Evolutionary conservation across 2,329 filamentous ascomycete species (phyloP), one percentile per base, ranked within the genome.

Genomic region (Knufia fluminis): DNA sequence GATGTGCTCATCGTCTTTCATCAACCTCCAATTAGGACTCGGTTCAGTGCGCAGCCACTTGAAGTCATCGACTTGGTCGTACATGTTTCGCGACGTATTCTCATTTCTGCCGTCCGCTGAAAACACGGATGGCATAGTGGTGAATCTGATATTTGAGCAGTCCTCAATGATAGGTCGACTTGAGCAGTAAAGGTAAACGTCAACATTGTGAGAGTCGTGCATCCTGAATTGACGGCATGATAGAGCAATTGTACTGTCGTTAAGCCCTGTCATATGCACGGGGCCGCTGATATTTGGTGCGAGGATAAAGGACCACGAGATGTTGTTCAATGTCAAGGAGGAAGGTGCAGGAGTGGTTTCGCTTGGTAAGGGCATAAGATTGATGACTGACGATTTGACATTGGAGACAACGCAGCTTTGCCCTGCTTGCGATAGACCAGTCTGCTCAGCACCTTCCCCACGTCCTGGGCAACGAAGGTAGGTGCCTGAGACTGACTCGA

Each of bases 91-190:
- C 4, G 4, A 10, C 17, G 14, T 9, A 12, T 12, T 16, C 31
- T 23, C 20, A 4, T 19, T 58, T 55, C 1, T 60, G 57, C 1
- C 45, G 42, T 24, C 63, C 62, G 3, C 49, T 68, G 54, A 24
- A 23, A 49, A 50, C 51, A 36, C 55, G 50, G 40, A 41, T 52
- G 89, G 89, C 23, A 94, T 70, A 10, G 82, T 82, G 16, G 86
- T 83, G 66, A 98, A 96, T 9, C 83, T 76, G 62, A 98, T 78
- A 12, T 74, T 76, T 20, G 69, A 75, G 64, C 91, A 97, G 57
- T 92, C 84, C 66, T 98, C 92, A 55, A 98, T 94, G 59, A 98
- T 96, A 0, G 92, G 92, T 54, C 89, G 81, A 60, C 86, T 92
- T 1, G 75, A 73, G 62, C 86, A 90, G 56, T 83, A 78, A 51